phyloP scores from a whole-genome alignment of 176 grass and related monocot genomes.

The Ampelocalamus luodianensis region DNA sequence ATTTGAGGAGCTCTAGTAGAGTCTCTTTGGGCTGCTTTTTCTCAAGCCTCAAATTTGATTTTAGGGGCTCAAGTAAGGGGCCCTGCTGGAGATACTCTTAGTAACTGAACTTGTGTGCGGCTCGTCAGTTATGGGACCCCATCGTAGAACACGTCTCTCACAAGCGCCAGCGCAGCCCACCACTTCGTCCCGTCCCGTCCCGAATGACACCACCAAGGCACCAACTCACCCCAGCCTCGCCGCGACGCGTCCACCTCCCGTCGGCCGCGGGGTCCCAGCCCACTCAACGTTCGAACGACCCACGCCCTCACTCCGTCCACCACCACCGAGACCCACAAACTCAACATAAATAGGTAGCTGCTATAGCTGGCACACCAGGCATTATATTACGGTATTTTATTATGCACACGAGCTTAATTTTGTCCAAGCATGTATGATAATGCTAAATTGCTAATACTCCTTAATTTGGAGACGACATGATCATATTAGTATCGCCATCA shows the following conservation, averaged over 20 bases:
- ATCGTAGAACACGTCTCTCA: neutral
- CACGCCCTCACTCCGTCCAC: neutral
- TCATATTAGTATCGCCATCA: neutral
- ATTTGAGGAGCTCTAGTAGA: no score
- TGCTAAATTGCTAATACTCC: neutral
- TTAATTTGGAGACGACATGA: neutral
- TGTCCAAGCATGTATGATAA: neutral
- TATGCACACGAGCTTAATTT: neutral
- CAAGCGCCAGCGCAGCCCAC: neutral
- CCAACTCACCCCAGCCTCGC: neutral
- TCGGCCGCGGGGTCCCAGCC: slow-evolving; percentile 4
- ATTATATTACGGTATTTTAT: neutral
- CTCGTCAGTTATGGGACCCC: neutral
- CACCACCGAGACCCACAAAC: neutral
- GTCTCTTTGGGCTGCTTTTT: no score
- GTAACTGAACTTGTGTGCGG: neutral
- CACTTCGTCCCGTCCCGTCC: neutral
- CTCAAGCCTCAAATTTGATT: no score
- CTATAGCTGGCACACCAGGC: no score
- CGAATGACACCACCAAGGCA: neutral
- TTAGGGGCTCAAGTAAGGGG: no score
- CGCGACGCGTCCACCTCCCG: slow-evolving; percentile 18
- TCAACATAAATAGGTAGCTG: no score
- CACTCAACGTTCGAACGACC: slow-evolving; percentile 36
- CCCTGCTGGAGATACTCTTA: no score